These are phyloP conservation scores for Boletus calvinii DNA, from an alignment of 1,284 basidiomycete genomes.

Conservation along the genomic window DNA sequence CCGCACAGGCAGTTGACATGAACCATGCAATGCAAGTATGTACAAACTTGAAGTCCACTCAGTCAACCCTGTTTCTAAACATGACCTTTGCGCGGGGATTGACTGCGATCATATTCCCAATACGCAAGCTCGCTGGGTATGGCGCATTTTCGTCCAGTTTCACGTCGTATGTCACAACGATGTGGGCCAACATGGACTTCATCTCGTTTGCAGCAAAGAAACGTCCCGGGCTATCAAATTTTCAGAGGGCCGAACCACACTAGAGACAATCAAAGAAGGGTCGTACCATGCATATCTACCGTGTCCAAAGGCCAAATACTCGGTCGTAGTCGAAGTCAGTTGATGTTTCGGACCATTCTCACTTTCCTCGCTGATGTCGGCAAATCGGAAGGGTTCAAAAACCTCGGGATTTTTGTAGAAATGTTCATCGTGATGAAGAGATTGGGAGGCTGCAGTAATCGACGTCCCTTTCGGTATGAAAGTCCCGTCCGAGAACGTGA, in stretches of 20 bases:
- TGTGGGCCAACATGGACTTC: constrained; percentile 5
- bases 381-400: constrained; percentile 24
- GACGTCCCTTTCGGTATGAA: constrained; percentile 38
- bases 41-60: background rate
- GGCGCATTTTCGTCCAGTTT: background rate
- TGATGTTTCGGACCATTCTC: constrained; percentile 20
- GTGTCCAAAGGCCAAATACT: background rate
- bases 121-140: background rate
- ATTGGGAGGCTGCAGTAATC: constrained; percentile 27
- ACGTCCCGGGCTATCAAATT: constrained; percentile 1
- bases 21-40: no score
- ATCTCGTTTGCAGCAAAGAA: constrained; percentile 7
- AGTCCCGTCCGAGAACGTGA: constrained; percentile 42
- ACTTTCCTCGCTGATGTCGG: constrained; percentile 13
- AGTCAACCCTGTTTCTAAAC: constrained; percentile 2
- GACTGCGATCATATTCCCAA: background rate
- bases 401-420: constrained; percentile 3
- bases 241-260: background rate
- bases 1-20: no score
- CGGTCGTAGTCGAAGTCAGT: background rate
- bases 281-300: background rate
- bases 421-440: constrained; percentile 27
- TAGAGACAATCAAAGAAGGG: background rate
- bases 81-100: background rate
- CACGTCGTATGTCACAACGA: background rate